Conservation (phyloP, 1,284 basidiomycete genomes). For the Tetrapyrgos nigripes region DNA sequence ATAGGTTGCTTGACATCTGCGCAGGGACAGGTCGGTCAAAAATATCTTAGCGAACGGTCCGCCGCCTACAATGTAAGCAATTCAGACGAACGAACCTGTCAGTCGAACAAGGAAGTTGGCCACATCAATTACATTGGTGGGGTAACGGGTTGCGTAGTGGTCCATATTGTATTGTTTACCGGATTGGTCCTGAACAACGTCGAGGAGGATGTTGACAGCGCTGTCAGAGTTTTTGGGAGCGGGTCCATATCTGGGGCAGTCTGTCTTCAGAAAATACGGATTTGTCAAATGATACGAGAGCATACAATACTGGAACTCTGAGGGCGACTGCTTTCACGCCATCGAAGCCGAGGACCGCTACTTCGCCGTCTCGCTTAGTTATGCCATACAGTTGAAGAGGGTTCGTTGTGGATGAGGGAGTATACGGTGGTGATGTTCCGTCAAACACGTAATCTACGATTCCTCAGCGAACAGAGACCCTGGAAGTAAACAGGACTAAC, state of each 20-base stretch:
- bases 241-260: conserved; percentile 71
- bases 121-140: conserved; percentile 81
- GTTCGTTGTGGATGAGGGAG: conserved; percentile 67
- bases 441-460: conserved; percentile 84
- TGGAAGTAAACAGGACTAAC: conserved; percentile 41
- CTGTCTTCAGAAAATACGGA: neutral
- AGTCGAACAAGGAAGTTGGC: conserved; percentile 76
- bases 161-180: conserved; percentile 87
- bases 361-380: conserved; percentile 81
- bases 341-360: conserved; percentile 60
- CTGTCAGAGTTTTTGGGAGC: conserved; percentile 78
- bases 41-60: neutral
- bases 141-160: conserved; percentile 83
- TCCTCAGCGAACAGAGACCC: neutral
- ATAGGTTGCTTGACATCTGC: conserved; percentile 48
- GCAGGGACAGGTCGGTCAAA: neutral
- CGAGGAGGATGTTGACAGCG: conserved; percentile 81
- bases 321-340: conserved; percentile 67
- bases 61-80: neutral
- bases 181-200: conserved; percentile 79
- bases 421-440: conserved; percentile 81
- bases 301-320: conserved; percentile 82
- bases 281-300: too few relatives aligned
- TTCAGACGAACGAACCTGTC: conserved; percentile 48
- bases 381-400: conserved; percentile 82